Conservation (phyloP, 768 basidiomycete species). For the Coprinellus aureogranulatus region DNA sequence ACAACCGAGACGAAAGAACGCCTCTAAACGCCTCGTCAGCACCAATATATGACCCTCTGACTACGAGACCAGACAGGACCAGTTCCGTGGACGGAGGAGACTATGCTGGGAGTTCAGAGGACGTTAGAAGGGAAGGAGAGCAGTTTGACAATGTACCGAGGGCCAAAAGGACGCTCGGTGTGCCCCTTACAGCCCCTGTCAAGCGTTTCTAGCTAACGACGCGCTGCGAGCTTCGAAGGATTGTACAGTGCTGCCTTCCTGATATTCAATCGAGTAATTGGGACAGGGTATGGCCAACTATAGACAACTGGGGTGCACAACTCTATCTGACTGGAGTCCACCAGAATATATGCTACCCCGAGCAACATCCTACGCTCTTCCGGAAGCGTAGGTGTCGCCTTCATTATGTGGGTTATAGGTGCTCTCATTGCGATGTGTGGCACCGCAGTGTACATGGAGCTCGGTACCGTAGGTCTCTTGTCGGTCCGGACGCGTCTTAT, state of each 20-base stretch:
- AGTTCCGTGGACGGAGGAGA: too few relatives aligned
- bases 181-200: too few relatives aligned
- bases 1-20: too few relatives aligned
- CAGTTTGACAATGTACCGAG: constrained; percentile 47
- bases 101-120: too few relatives aligned
- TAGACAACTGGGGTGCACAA: not conserved
- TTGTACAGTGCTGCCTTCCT: constrained; percentile 58
- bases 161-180: constrained; percentile 51
- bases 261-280: constrained; percentile 75
- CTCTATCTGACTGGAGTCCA: not conserved
- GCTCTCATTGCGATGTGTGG: constrained; percentile 63
- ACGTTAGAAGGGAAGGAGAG: constrained; percentile 27
- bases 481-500: too few relatives aligned
- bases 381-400: constrained; percentile 67
- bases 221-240: constrained; percentile 26
- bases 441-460: constrained; percentile 70
- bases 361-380: constrained; percentile 64
- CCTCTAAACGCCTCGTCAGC: too few relatives aligned
- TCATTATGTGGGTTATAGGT: constrained; percentile 71
- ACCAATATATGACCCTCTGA: too few relatives aligned
- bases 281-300: constrained; percentile 51
- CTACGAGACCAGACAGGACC: too few relatives aligned
- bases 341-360: constrained; percentile 69
- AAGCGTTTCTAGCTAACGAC: too few relatives aligned
- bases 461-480: constrained; percentile 65